Percentiles rank a stretch among this genome's conserved stretches.
These are phyloP conservation scores for Cucurbita pepo DNA, from an alignment of 306 rosid genomes.

Conservation along the genomic window DNA sequence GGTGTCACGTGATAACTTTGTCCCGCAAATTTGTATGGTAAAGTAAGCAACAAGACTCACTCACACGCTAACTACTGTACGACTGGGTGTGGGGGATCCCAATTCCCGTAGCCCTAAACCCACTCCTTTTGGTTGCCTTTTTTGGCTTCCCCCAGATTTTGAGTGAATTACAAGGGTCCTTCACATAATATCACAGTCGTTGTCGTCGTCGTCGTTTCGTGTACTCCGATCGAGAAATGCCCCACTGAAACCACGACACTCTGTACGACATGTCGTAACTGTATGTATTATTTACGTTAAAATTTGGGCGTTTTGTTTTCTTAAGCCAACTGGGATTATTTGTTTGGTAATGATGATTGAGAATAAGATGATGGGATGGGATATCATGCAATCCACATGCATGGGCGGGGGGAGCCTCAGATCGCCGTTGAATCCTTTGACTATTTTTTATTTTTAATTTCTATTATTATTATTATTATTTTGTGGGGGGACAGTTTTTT, in stretches of 20 bases:
- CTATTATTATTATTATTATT: background rate
- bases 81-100: background rate
- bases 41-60: constrained; percentile 7
- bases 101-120: background rate
- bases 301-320: background rate
- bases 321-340: background rate
- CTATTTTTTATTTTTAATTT: background rate
- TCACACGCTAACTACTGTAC: constrained; percentile 6
- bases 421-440: background rate
- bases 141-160: background rate
- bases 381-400: constrained; percentile 6
- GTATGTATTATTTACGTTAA: background rate
- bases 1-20: constrained; percentile 7
- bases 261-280: constrained; percentile 2
- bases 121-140: too few relatives aligned
- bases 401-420: background rate
- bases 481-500: constrained; percentile 15
- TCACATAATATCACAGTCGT: too few relatives aligned
- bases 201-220: too few relatives aligned
- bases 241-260: too few relatives aligned
- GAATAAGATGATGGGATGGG: background rate
- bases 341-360: background rate
- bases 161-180: background rate
- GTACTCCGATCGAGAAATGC: too few relatives aligned
- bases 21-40: constrained; percentile 4